Evolutionary conservation across 2,329 filamentous ascomycete genomes (phyloP).

Genomic region (Rugonectria rugulosa): DNA sequence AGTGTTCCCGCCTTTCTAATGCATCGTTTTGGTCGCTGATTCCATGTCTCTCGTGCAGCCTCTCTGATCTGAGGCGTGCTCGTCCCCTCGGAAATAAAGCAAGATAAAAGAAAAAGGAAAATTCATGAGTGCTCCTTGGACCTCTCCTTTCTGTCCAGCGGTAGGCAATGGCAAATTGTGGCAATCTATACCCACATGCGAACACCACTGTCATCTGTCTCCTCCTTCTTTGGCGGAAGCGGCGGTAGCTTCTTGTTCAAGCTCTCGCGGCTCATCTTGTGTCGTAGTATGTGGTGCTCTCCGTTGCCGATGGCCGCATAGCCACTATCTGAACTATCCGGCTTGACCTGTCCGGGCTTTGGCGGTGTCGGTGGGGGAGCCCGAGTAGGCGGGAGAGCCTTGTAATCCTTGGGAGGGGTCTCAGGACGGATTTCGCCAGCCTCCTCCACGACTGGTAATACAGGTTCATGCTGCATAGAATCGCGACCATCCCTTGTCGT

Average conservation of each 20-base stretch:
- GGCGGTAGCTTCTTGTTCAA: conserved; percentile 68
- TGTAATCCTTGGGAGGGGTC: conserved; percentile 51
- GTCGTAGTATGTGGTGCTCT: conserved; percentile 41
- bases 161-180: conserved; percentile 30
- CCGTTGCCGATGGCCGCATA: conserved; percentile 50
- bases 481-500: conserved; percentile 58
- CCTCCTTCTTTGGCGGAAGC: conserved; percentile 51
- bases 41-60: conserved; percentile 37
- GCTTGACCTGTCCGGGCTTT: conserved; percentile 46
- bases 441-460: conserved; percentile 87
- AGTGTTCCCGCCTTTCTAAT: conserved; percentile 41
- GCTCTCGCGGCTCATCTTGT: conserved; percentile 60
- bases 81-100: conserved; percentile 27
- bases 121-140: conserved; percentile 30
- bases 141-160: conserved; percentile 24
- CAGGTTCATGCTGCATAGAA: conserved; percentile 62
- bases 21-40: conserved; percentile 37
- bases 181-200: conserved; percentile 45
- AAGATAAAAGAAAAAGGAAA: neutral
- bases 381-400: conserved; percentile 53
- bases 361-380: conserved; percentile 47
- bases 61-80: conserved; percentile 24
- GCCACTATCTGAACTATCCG: conserved; percentile 57
- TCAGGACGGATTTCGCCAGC: conserved; percentile 60
- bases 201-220: conserved; percentile 37